These are phyloP conservation scores for Trypanosoma conorhini DNA, from an alignment of 208 protist genomes.

Conservation along the genomic window DNA sequence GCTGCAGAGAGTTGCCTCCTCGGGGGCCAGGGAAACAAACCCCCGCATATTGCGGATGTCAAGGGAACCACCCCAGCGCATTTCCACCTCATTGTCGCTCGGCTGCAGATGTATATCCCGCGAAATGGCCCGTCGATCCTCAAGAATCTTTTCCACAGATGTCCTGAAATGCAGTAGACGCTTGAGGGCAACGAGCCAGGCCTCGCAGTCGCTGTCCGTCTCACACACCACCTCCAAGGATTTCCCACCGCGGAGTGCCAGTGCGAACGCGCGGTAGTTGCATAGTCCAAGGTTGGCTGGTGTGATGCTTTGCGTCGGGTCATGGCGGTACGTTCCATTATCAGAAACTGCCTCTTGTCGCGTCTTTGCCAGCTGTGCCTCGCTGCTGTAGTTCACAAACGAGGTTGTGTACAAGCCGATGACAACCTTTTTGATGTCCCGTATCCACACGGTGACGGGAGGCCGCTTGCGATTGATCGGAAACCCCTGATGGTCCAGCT, in stretches of 20 bases:
- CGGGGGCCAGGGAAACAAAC: slow-evolving; percentile 67
- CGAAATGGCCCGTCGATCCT: slow-evolving; percentile 32
- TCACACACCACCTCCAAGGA: slow-evolving; percentile 91
- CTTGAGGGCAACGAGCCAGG: slow-evolving; percentile 86
- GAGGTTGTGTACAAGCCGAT: slow-evolving; percentile 84
- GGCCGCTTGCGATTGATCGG: slow-evolving; percentile 87
- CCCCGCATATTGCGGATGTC: slow-evolving; percentile 86
- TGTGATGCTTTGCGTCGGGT: slow-evolving; percentile 77
- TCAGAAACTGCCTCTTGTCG: slow-evolving; percentile 71
- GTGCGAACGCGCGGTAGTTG: slow-evolving; percentile 88
- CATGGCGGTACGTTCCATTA: slow-evolving; percentile 77
- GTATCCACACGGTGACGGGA: slow-evolving; percentile 79
- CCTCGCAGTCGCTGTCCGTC: slow-evolving; percentile 89
- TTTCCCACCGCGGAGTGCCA: slow-evolving; percentile 81
- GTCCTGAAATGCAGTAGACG: slow-evolving; percentile 73
- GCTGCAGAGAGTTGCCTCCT: slow-evolving; percentile 81
- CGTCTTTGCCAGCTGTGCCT: slow-evolving; percentile 68
- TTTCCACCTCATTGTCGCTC: slow-evolving; percentile 37
- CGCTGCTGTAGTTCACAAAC: slow-evolving; percentile 72
- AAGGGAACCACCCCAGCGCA: slow-evolving; percentile 80
- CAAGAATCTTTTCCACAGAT: slow-evolving; percentile 55
- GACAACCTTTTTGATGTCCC: slow-evolving; percentile 85
- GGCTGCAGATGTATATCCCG: slow-evolving; percentile 10
- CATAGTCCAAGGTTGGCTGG: slow-evolving; percentile 73
- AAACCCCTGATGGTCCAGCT: slow-evolving; percentile 74